Conservation (phyloP, 2,329 filamentous ascomycete species). For the Elsinoe perseae region DNA sequence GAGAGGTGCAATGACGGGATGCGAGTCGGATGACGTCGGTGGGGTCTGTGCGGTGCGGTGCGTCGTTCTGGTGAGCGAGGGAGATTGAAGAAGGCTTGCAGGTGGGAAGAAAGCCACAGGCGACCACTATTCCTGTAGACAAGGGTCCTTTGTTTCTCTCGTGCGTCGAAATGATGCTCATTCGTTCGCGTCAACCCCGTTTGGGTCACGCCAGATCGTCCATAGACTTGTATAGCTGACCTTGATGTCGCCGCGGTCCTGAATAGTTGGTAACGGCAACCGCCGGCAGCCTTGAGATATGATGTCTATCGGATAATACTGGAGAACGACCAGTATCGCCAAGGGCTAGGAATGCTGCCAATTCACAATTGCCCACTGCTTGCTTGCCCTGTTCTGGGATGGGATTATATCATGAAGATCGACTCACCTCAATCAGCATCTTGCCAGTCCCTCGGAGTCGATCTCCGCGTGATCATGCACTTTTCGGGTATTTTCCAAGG, state of each 20-base stretch:
- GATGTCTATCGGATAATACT: background rate
- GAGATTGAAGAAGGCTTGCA: background rate
- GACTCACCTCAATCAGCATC: slow-evolving; percentile 12
- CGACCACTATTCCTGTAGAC: background rate
- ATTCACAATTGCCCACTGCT: background rate
- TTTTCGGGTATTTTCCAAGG: background rate
- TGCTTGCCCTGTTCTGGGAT: background rate
- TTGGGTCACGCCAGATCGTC: background rate
- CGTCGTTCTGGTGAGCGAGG: background rate
- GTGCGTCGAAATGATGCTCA: background rate
- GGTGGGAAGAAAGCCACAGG: background rate
- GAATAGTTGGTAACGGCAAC: background rate
- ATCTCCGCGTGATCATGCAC: background rate
- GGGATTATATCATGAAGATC: background rate
- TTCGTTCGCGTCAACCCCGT: background rate
- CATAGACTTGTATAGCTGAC: background rate
- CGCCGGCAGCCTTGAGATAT: background rate
- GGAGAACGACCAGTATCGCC: background rate
- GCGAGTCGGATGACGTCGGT: slow-evolving; percentile 13
- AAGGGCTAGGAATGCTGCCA: background rate
- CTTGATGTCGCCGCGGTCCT: background rate
- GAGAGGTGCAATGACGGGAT: slow-evolving; percentile 6
- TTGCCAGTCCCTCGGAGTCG: background rate
- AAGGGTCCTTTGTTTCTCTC: slow-evolving; percentile 11
- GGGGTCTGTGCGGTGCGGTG: slow-evolving; percentile 1